Conservation (phyloP, 2,329 filamentous ascomycete genomes). For the Harringtonia aguacate region DNA sequence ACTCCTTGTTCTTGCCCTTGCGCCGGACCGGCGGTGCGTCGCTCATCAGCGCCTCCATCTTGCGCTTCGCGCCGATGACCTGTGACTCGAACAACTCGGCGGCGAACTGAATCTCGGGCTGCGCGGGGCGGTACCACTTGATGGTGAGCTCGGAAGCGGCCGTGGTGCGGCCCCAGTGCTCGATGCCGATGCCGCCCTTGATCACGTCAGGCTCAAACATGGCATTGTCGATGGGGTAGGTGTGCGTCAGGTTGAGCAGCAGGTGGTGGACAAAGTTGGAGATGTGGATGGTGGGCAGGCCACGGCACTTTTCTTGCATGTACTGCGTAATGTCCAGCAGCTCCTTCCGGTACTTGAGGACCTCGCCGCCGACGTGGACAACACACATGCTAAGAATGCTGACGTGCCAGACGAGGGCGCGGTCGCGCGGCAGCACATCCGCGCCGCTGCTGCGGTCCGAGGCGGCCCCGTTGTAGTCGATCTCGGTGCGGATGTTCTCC, state of each 20-base stretch:
- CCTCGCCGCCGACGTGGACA: constrained; percentile 85
- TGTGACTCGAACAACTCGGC: constrained; percentile 82
- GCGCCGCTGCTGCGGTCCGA: constrained; percentile 89
- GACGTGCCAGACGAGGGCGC: constrained; percentile 91
- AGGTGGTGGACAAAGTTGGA: constrained; percentile 98
- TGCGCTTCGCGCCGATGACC: constrained; percentile 62
- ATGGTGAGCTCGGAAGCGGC: constrained; percentile 68
- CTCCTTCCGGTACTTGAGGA: constrained; percentile 79
- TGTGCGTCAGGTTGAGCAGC: constrained; percentile 85
- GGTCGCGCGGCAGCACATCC: constrained; percentile 84
- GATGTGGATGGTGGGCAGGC: constrained; percentile 87
- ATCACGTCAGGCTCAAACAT: constrained; percentile 75
- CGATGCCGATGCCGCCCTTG: constrained; percentile 58
- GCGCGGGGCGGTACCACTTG: constrained; percentile 79
- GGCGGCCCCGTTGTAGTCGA: constrained; percentile 91
- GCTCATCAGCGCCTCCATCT: constrained; percentile 69
- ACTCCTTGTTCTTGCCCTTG: constrained; percentile 94
- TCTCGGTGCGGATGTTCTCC: constrained; percentile 87
- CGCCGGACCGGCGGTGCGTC: constrained; percentile 74
- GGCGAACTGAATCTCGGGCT: constrained; percentile 77
- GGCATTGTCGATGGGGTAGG: constrained; percentile 82
- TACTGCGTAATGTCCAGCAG: constrained; percentile 85
- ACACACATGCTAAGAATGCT: constrained; percentile 97
- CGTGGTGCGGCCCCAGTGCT: constrained; percentile 77
- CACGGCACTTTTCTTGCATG: constrained; percentile 94